Evolutionary conservation across 352 stramenopile genomes (phyloP), one percentile per base, ranked within the genome.

Genomic region (Stramenopiles sp.): DNA sequence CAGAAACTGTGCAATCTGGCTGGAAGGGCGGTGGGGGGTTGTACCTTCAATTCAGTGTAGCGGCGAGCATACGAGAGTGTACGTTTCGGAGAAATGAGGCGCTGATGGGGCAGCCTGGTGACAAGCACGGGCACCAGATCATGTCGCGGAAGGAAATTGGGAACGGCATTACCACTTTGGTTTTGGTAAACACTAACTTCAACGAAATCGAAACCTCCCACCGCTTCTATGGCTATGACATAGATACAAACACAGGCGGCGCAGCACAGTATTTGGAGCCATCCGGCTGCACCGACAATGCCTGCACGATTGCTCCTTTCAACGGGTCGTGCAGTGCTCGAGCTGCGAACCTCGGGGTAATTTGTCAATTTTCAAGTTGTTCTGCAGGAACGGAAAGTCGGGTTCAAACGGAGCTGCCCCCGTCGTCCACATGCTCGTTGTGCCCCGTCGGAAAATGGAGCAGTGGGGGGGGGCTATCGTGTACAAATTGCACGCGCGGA

Each of bases 261-360:
- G 12, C 6, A 6, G 53, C 2, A 4, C 33, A 71, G 35, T 6
- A 71, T 33, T 35, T 6, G 35, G 35, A 31, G 4, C 53, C 53
- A 6, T 4, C 2, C 33, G 35, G 4, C 35, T 71, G 53, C 6
- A 6, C 2, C 35, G 6, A 31, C 2, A 71, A 6, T 33, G 31
- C 53, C 33, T 71, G 53, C 53, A 71, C 6, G 33, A 33, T 71
- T 71, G 33, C 53, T 33, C 53, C 53, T 6, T 71, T 71, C 35
- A 33, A 4, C 35, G 53, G 53, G 35, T 35, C 53, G 12, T 71
- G 53, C 6, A 71, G 31, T 71, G 53, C 53, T 71, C 43, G 43
- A 25, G 25, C 43, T n/a, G n/a, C n/a, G n/a, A n/a, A n/a, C n/a
- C n/a, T n/a, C n/a, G n/a, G n/a, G n/a, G n/a, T n/a, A n/a, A n/a